Percentiles rank a stretch among this genome's conserved stretches.
These are phyloP conservation scores for Phytopythium aichiense DNA, from an alignment of 352 stramenopile species.

Conservation along the genomic window DNA sequence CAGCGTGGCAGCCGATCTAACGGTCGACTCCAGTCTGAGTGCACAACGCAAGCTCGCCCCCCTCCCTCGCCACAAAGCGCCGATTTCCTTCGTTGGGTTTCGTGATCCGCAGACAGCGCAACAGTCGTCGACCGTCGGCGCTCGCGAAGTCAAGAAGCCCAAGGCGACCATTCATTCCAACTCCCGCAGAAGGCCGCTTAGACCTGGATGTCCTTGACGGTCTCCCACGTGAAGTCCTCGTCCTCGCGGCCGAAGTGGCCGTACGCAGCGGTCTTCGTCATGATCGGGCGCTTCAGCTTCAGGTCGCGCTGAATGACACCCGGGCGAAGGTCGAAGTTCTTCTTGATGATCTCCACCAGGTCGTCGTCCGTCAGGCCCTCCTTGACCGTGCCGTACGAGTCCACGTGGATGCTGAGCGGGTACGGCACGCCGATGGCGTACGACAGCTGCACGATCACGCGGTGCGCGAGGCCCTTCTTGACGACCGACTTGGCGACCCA, in stretches of 20 bases:
- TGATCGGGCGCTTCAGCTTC: slow-evolving; percentile 95
- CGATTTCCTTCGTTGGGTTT: slow-evolving; percentile 9
- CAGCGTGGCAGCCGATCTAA: not conserved
- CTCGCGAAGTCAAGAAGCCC: slow-evolving; percentile 3
- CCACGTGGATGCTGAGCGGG: slow-evolving; percentile 96
- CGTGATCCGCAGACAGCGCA: slow-evolving; percentile 4
- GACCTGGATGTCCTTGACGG: slow-evolving; percentile 89
- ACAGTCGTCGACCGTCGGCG: not conserved
- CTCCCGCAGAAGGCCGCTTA: slow-evolving; percentile 25
- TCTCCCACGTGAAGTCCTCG: slow-evolving; percentile 99
- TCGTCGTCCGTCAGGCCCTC: slow-evolving; percentile 94
- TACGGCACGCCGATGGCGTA: slow-evolving; percentile 98
- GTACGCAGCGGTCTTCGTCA: slow-evolving; percentile 99
- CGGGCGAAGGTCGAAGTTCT: slow-evolving; percentile 99
- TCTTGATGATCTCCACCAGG: slow-evolving; percentile 97
- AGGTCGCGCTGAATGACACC: slow-evolving; percentile 98
- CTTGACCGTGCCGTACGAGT: slow-evolving; percentile 98
- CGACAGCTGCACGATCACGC: slow-evolving; percentile 96
- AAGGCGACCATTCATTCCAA: not conserved
- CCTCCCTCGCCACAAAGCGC: slow-evolving; percentile 1
- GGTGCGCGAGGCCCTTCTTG: slow-evolving; percentile 91
- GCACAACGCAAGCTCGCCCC: not conserved
- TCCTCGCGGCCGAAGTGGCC: slow-evolving; percentile 99
- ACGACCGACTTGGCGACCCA: slow-evolving; percentile 99
- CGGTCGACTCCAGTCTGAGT: not conserved